Evolutionary conservation across 2,329 filamentous ascomycete genomes (phyloP), one percentile per base, ranked within the genome.

Genomic region (Gliomastix tumulicola): DNA sequence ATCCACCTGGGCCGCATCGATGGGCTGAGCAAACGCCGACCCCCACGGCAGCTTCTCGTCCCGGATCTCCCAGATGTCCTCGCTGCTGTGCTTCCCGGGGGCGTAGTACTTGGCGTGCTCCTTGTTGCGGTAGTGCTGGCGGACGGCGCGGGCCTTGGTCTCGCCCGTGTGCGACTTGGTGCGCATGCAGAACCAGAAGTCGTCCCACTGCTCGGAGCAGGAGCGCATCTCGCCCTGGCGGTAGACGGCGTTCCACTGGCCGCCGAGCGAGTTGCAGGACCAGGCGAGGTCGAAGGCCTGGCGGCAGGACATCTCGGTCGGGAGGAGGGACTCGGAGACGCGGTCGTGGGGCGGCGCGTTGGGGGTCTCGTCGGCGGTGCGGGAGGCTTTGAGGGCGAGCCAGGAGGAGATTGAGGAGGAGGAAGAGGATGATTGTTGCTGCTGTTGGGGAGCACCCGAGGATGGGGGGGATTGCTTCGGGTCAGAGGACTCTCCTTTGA

Each of bases 141-240:
- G 68, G 38, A 94, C 72, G 48, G 71, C 69, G 36, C 68, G 72
- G 41, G 74, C 78, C 49, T 78, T 77, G 46, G 78, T 65, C 30
- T 70, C 62, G 18, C 76, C 72, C 1, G 70, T 59, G 51, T 79
- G 79, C 3, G 73, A 71, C 50, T 83, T 80, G 25, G 80, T 81
- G 45, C 86, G 81, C 89, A 97, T 96, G 69, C 92, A 98, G 65
- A 96, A 90, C 85, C 89, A 94, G 62, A 95, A 97, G 60, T 95
- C 86, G 42, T 82, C 76, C 88, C 90, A 96, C 44, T 88, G 81
- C 47, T 94, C 84, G 43, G 71, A 77, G 69, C 92, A 98, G 4
- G 76, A 72, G 31, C 82, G 77, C 51, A 94, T 66, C 30, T 70
- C 66, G 43, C 92, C 92, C 55, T 88, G 82, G 27, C 92, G 84